Evolutionary conservation across 2,329 filamentous ascomycete species (phyloP).

Genomic region (Catunica adiposa): DNA sequence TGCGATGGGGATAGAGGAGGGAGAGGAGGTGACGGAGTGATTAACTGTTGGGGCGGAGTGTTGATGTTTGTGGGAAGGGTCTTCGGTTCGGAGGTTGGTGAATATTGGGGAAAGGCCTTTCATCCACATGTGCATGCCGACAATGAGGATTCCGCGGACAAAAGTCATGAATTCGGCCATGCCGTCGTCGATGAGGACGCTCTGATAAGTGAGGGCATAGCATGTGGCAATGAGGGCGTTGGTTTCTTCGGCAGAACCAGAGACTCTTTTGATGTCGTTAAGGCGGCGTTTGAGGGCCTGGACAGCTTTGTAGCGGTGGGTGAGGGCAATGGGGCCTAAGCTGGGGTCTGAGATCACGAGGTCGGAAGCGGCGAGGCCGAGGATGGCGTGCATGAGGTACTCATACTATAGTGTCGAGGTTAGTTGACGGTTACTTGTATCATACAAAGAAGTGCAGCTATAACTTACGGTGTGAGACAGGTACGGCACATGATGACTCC

Average conservation of each 20-base stretch:
- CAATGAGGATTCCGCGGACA: slow-evolving; percentile 38
- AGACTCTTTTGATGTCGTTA: slow-evolving; percentile 24
- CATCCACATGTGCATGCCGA: slow-evolving; percentile 36
- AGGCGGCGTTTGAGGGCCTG: slow-evolving; percentile 42
- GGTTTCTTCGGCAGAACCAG: slow-evolving; percentile 33
- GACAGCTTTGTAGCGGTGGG: slow-evolving; percentile 49
- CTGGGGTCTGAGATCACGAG: slow-evolving; percentile 34
- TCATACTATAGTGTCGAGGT: slow-evolving; percentile 31
- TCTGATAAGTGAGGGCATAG: slow-evolving; percentile 43
- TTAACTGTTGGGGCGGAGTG: neutral
- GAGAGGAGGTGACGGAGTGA: neutral
- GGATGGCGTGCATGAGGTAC: slow-evolving; percentile 54
- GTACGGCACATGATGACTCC: slow-evolving; percentile 50
- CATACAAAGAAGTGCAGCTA: neutral
- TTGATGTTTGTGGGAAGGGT: neutral
- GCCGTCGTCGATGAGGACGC: slow-evolving; percentile 39
- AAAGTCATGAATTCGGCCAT: slow-evolving; percentile 46
- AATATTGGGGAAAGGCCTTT: slow-evolving; percentile 35
- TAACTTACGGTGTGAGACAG: slow-evolving; percentile 46
- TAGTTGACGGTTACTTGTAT: neutral
- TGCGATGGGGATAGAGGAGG: neutral
- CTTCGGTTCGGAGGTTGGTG: slow-evolving; percentile 4
- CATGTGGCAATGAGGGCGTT: slow-evolving; percentile 44
- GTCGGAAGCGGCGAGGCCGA: slow-evolving; percentile 51
- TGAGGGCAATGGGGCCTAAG: slow-evolving; percentile 41